Evolutionary conservation across 768 basidiomycete species (phyloP), one percentile per base, ranked within the genome.

Genomic region (Coprinellus micaceus): DNA sequence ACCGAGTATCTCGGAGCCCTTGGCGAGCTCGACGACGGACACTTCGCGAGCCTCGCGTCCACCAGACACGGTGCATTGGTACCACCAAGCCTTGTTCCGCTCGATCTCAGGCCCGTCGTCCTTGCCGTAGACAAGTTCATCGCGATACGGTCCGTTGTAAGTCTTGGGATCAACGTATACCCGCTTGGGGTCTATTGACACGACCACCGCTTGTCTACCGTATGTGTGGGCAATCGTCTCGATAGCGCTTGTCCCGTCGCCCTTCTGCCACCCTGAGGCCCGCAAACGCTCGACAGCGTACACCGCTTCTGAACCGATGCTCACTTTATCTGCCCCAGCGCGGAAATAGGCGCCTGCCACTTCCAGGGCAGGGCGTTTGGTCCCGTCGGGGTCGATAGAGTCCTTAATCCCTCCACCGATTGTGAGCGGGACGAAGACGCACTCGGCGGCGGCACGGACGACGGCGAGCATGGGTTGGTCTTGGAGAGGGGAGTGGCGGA

Each of bases 401-500:
- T 97, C 94, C 70, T 95, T 95, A 77, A 99, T 98, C 1, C 97
- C 97, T 21, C 97, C 97, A 24, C 97, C 97, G 62, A 99, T 94
- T 15, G 97, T 98, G 36, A 99, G 81, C n/a, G 97, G 97, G 1
- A 99, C 94, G 64, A 95, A 98, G 44, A 98, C 83, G 52, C 84
- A 82, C 69, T 92, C 84, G 1, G 97, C 94, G 0, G 95, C 89
- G 0, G 86, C 85, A 54, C 89, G 86, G 40, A 98, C 92, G 64
- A 99, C 91, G 30, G 92, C 91, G 53, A 99, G 83, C 97, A 99
- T 98, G 0, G 97, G 97, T 73, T 99, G 97, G 72, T 98, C 97
- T 43, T 80, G 86, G 33, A 99, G 79, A 1, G 97, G 95, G 13
- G 94, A 98, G 65, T 91, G 88, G 59, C 97, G 91, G 84, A 99